These are phyloP conservation scores for Tricholoma furcatifolium DNA, from an alignment of 768 basidiomycete genomes.

Conservation along the genomic window DNA sequence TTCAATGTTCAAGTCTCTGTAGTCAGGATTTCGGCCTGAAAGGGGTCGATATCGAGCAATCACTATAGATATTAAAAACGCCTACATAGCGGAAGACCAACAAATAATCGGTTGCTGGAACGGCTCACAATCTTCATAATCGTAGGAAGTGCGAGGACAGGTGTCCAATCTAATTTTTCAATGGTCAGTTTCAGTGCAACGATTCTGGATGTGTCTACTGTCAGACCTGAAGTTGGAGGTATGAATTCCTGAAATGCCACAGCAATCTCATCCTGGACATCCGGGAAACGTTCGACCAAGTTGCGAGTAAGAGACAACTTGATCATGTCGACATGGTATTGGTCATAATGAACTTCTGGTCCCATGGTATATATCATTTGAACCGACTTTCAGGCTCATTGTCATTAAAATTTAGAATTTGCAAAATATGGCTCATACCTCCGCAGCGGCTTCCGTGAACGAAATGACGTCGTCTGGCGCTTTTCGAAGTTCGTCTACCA, in stretches of 20 bases:
- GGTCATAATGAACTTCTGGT: conserved; percentile 22
- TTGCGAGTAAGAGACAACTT: conserved; percentile 34
- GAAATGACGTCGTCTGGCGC: conserved; percentile 30
- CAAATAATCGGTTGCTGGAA: conserved; percentile 41
- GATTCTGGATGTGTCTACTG: not conserved
- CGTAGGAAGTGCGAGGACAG: conserved; percentile 23
- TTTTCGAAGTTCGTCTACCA: conserved; percentile 34
- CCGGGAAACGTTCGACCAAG: conserved; percentile 34
- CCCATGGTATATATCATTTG: conserved; percentile 40
- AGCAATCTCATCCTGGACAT: conserved; percentile 45
- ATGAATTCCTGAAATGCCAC: conserved; percentile 39
- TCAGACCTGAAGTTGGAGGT: conserved; percentile 25
- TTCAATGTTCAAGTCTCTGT: conserved; percentile 24
- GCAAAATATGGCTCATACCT: conserved; percentile 20
- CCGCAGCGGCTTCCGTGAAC: conserved; percentile 23
- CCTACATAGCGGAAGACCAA: conserved; percentile 42
- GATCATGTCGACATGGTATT: conserved; percentile 31
- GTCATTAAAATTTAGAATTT: not conserved
- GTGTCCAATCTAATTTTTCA: conserved; percentile 32
- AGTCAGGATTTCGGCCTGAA: conserved; percentile 36
- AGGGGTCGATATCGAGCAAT: too few species aligned
- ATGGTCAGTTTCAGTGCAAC: not conserved
- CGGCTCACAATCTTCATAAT: conserved; percentile 34
- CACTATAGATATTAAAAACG: too few species aligned
- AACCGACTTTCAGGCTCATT: conserved; percentile 24